phyloP scores from a whole-genome alignment of 2,329 filamentous ascomycete genomes.

The Ceratocystis destructans region DNA sequence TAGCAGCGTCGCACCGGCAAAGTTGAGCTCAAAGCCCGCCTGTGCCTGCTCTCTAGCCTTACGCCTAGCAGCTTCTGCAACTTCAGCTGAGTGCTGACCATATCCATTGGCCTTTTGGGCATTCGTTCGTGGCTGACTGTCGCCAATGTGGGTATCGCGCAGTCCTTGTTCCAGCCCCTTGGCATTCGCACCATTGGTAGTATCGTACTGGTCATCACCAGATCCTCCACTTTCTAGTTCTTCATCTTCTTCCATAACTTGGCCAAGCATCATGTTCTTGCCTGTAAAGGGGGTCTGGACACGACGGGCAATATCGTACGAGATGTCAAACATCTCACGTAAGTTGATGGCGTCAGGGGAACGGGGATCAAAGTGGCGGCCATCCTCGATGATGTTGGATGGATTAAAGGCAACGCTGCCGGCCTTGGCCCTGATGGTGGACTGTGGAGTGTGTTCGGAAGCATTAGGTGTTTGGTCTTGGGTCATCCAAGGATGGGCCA shows the following conservation, averaged over 20 bases:
- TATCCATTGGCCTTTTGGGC: slow-evolving; percentile 50
- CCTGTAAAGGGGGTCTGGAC: slow-evolving; percentile 90
- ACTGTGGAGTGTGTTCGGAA: slow-evolving; percentile 25
- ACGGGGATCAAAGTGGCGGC: slow-evolving; percentile 76
- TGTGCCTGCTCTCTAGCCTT: slow-evolving; percentile 57
- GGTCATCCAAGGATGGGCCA: slow-evolving; percentile 84
- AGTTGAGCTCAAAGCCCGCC: slow-evolving; percentile 79
- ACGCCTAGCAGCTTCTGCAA: slow-evolving; percentile 70
- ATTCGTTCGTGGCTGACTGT: slow-evolving; percentile 37
- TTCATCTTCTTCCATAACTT: slow-evolving; percentile 56
- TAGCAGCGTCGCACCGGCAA: slow-evolving; percentile 81
- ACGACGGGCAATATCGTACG: slow-evolving; percentile 93
- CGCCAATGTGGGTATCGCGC: slow-evolving; percentile 62
- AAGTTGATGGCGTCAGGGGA: slow-evolving; percentile 91
- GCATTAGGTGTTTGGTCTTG: slow-evolving; percentile 39
- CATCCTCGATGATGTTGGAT: slow-evolving; percentile 39
- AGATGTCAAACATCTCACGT: slow-evolving; percentile 92
- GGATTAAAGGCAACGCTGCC: slow-evolving; percentile 40
- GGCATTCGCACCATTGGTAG: slow-evolving; percentile 28
- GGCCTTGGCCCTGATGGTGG: slow-evolving; percentile 26
- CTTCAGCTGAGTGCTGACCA: slow-evolving; percentile 72
- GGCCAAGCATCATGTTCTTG: slow-evolving; percentile 57
- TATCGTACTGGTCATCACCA: slow-evolving; percentile 31
- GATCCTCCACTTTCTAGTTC: slow-evolving; percentile 33
- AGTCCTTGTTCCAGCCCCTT: slow-evolving; percentile 75